phyloP scores from a whole-genome alignment of 2,329 filamentous ascomycete species.

The Fusarium dlaminii region DNA sequence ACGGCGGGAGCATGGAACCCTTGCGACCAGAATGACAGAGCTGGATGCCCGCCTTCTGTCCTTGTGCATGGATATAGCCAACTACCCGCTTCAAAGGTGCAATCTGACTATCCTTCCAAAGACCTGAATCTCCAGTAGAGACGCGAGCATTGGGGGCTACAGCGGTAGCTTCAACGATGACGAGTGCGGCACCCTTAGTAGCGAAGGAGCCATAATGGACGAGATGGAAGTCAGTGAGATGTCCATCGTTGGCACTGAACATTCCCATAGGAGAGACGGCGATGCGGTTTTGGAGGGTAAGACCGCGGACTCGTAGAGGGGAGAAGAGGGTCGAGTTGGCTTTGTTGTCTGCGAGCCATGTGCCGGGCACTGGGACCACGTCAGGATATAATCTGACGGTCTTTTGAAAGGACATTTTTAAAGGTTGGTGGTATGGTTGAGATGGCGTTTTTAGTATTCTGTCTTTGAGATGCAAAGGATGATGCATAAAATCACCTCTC shows the following conservation, averaged over 20 bases:
- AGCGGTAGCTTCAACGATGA: background rate
- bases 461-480: background rate
- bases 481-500: fast-evolving
- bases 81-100: background rate
- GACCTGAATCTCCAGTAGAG: background rate
- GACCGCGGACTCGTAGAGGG: background rate
- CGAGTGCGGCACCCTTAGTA: fast-evolving
- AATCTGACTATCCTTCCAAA: background rate
- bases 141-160: background rate
- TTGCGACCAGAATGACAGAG: background rate
- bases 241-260: background rate
- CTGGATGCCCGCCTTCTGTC: background rate
- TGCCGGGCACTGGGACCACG: fast-evolving
- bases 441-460: background rate
- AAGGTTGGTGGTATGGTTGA: fast-evolving
- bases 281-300: background rate
- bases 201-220: background rate
- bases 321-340: background rate
- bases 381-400: fast-evolving
- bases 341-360: fast-evolving
- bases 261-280: background rate
- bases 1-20: background rate
- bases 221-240: background rate
- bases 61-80: background rate
- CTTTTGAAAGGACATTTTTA: background rate